phyloP scores from a whole-genome alignment of 306 rosid genomes.

The Vicia sativa region DNA sequence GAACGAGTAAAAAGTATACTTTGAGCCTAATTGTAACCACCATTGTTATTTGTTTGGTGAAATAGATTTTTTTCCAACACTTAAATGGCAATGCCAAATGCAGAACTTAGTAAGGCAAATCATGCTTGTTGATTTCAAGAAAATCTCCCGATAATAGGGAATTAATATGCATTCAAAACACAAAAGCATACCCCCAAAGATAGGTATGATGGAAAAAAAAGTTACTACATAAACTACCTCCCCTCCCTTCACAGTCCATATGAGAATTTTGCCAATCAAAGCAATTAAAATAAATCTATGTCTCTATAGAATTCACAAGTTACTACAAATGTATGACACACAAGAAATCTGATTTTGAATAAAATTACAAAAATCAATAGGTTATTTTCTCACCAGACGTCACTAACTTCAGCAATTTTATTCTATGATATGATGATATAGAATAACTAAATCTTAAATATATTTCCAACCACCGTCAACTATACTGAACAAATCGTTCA shows the following conservation, averaged over 20 bases:
- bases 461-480: conserved; percentile 6
- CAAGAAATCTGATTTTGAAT: not conserved
- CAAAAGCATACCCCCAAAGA: not conserved
- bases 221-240: not conserved
- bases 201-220: not conserved
- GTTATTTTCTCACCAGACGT: conserved; percentile 23
- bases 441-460: conserved; percentile 6
- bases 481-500: conserved; percentile 6
- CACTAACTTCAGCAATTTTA: conserved; percentile 8
- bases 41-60: not conserved
- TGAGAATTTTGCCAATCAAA: conserved; percentile 8
- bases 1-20: not conserved
- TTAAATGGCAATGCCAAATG: conserved; percentile 18
- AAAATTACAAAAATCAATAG: not conserved
- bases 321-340: not conserved
- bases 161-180: not conserved
- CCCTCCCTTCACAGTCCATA: not conserved
- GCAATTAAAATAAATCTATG: not conserved
- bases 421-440: conserved; percentile 9
- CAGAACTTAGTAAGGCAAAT: not conserved
- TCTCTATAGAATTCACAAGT: conserved; percentile 15
- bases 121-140: too few relatives aligned
- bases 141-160: not conserved
- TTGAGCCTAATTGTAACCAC: not conserved
- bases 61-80: conserved; percentile 2